Base-by-base conservation (phyloP, 2,329 filamentous ascomycete genomes). In the Macroventuria anomochaeta region DNA sequence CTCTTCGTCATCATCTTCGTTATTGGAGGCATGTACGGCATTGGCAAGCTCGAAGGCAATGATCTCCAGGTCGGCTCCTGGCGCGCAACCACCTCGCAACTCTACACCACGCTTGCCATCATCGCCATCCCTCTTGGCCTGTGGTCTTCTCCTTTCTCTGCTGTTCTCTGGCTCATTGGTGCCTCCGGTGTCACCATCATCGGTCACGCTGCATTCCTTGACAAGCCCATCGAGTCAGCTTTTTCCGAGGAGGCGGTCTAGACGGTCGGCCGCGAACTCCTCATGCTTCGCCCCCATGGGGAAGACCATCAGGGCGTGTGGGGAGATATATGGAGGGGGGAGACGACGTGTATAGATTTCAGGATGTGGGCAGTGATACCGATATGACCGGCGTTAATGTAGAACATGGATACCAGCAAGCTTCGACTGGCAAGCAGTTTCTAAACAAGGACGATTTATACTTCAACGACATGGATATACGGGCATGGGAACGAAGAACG, bases 211-310 rank as follows among this genome's bases (percentile, higher is more conserved):
- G 85, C 92, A 61, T 86, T 97, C 75, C 88, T 97, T 89, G 93
- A 97, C 77, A 97, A 96, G 85, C 93, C 93, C 55, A 96, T 97
- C 83, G 95, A 97, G 88, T 93, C 96, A 93, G 93, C 93, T 97
- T 99, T 99, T 97, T 97, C 93, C 85, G 95, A 96, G 93, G 95
- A 99, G 93, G 93, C 95, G 93, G 95, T 99, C 90, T 99, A 97
- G 88, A 85, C 96, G 93, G 93, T 97, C 95, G 93, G 91, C 93
- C 93, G 95, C 95, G 89, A 95, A 89, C 93, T 96, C 93, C 93
- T 81, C 80, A 83, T 79, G 80, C 81, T 83, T 88, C 89, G 92
- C 92, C 93, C 90, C 88, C 83, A 86, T 93, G 90, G 93, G 93
- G 93, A 97, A 97, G 93, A 97, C 91, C 92, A 95, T 90, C 91